Conservation (phyloP, 2,329 filamentous ascomycete species). For the Fusarium continuum region DNA sequence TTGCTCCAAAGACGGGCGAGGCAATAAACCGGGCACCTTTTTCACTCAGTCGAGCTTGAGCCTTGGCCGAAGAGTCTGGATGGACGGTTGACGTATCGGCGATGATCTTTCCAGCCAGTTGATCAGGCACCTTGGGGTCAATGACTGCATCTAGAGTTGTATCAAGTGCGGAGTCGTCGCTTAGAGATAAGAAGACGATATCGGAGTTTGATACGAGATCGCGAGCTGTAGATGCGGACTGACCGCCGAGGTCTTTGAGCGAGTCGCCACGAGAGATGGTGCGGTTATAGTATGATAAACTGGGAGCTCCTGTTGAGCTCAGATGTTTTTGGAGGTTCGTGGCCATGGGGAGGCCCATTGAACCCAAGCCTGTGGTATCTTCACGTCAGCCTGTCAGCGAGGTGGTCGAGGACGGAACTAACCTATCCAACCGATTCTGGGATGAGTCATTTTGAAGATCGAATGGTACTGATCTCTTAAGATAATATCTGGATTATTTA, state of each 20-base stretch:
- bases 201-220: constrained; percentile 46
- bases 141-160: constrained; percentile 47
- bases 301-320: constrained; percentile 11
- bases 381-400: neutral
- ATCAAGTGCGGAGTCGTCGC: constrained; percentile 53
- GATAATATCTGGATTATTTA: no score
- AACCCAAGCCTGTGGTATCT: constrained; percentile 54
- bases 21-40: constrained; percentile 52
- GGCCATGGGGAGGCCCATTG: constrained; percentile 62
- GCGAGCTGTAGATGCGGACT: constrained; percentile 30
- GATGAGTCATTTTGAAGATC: neutral
- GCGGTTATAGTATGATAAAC: constrained; percentile 56
- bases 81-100: constrained; percentile 62
- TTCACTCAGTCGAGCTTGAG: constrained; percentile 42
- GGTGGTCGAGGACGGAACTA: fast-evolving
- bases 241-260: constrained; percentile 44
- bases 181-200: constrained; percentile 54
- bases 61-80: constrained; percentile 51
- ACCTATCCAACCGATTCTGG: constrained; percentile 31
- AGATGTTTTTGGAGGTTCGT: constrained; percentile 58
- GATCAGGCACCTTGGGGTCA: neutral
- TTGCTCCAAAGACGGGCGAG: constrained; percentile 61
- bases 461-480: no score
- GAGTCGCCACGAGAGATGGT: constrained; percentile 56
- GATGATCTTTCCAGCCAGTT: constrained; percentile 52